Base-by-base conservation (phyloP, 106 monocot species). In the Acorus calamus region DNA sequence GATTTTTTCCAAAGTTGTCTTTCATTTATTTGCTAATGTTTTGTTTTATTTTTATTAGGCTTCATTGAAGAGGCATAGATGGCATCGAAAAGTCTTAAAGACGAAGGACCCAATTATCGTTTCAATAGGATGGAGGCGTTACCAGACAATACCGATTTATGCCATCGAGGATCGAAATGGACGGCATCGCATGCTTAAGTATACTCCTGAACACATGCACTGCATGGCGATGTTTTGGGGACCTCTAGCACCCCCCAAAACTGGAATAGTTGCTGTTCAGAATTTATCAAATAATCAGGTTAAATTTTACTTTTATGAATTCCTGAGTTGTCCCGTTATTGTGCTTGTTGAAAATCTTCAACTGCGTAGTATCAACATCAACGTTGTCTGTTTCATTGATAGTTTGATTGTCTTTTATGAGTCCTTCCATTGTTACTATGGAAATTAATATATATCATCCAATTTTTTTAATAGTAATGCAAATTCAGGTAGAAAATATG, bases 141-240 rank as follows among this genome's bases (percentile, higher is more conserved):
- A 92, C 69, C 91, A 98, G 60, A 98, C 98, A 6, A 74, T 92
- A 58, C 98, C 98, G 62, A 66, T 98, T 58, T 98, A 98, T 81
- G 84, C 83, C 13, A 79, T 88, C 11, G 98, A 98, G 77, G 98
- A 98, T 79, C 73, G 28, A 50, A 96, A 96, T 79, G 87, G 82
- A 14, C 75, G 91, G 8, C 71, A 87, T 62, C 87, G 98, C 2
- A 92, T 92, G 91, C 77, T 98, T 0, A 98, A 98, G 68, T 98
- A 98, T 62, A 98, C 98, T 14, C 98, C 98, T 66, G 98, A 98
- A 57, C 98, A 98, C 72, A 98, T 98, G 98, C 88, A 92, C 70
- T 98, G 98, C 63, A 71, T 92, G 55, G 98, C 91, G 41, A 98
- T 83, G 88, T 89, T 98, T 67, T 98, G 87, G 82, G 96, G 96